A percentile compares a stretch with the other conserved stretches of the same genome.
phyloP scores from a whole-genome alignment of 2,329 filamentous ascomycete species.

The Colletotrichum sp. region DNA sequence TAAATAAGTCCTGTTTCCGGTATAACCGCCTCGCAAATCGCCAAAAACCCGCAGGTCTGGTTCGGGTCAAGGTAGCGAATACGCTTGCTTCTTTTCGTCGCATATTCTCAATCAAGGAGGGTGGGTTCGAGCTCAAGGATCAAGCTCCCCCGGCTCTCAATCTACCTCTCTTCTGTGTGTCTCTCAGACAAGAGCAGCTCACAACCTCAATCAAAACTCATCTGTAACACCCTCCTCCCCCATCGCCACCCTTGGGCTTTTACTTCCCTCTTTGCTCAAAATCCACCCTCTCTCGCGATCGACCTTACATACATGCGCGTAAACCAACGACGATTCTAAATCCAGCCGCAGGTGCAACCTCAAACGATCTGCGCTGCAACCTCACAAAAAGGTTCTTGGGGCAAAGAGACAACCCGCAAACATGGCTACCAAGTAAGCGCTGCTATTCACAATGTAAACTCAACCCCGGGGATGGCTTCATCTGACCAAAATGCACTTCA shows the following conservation, averaged over 20 bases:
- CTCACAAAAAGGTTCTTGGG: neutral
- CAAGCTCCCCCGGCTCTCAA: neutral
- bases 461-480: neutral
- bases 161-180: neutral
- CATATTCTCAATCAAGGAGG: neutral
- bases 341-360: neutral
- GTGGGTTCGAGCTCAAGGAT: neutral
- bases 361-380: neutral
- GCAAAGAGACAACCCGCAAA: neutral
- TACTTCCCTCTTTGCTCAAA: neutral
- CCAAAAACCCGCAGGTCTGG: neutral
- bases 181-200: neutral
- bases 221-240: slow-evolving; percentile 6
- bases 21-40: neutral
- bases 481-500: neutral
- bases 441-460: neutral
- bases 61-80: neutral
- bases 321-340: neutral
- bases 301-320: neutral
- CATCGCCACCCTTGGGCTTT: neutral
- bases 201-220: slow-evolving; percentile 10
- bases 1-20: neutral
- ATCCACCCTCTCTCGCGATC: neutral
- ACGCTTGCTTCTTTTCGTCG: neutral
- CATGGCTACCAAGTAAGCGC: slow-evolving; percentile 9